These are phyloP conservation scores for Saccharum spontaneum DNA, from an alignment of 176 grass and related monocot genomes.

Conservation along the genomic window DNA sequence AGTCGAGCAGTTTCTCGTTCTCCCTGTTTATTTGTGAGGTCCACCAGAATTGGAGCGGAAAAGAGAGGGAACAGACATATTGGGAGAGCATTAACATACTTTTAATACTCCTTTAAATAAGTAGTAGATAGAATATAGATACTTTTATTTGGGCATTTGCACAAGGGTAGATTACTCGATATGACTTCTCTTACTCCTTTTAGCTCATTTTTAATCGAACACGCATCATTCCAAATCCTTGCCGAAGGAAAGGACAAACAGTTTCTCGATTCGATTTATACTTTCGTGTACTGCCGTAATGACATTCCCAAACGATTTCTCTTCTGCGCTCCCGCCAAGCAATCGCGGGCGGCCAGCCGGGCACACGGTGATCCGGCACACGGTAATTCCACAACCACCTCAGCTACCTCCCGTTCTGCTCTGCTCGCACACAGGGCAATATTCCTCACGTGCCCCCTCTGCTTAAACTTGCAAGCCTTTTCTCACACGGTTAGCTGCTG, in stretches of 20 bases:
- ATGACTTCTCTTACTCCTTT: neutral
- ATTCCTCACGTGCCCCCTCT: slow-evolving; percentile 3
- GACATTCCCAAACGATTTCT: slow-evolving; percentile 31
- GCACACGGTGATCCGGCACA: too few species aligned
- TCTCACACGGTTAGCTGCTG: slow-evolving; percentile 27
- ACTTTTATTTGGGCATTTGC: too few species aligned
- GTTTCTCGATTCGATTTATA: slow-evolving; percentile 10
- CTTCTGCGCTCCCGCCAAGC: neutral
- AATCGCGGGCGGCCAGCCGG: neutral
- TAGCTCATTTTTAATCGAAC: neutral
- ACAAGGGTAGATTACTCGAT: too few species aligned
- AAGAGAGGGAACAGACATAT: too few species aligned
- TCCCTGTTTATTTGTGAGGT: too few species aligned
- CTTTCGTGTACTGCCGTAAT: neutral
- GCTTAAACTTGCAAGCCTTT: slow-evolving; percentile 26
- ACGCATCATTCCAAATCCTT: neutral
- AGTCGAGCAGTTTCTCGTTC: too few species aligned
- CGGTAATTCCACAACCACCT: slow-evolving; percentile 46
- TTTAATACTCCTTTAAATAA: too few species aligned
- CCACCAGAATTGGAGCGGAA: too few species aligned
- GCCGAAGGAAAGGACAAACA: neutral
- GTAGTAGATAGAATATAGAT: too few species aligned
- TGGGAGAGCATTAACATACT: too few species aligned
- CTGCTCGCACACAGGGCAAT: neutral
- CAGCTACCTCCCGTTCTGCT: slow-evolving; percentile 25